Evolutionary conservation across 768 basidiomycete species (phyloP).

Genomic region (Suillus bovinus): DNA sequence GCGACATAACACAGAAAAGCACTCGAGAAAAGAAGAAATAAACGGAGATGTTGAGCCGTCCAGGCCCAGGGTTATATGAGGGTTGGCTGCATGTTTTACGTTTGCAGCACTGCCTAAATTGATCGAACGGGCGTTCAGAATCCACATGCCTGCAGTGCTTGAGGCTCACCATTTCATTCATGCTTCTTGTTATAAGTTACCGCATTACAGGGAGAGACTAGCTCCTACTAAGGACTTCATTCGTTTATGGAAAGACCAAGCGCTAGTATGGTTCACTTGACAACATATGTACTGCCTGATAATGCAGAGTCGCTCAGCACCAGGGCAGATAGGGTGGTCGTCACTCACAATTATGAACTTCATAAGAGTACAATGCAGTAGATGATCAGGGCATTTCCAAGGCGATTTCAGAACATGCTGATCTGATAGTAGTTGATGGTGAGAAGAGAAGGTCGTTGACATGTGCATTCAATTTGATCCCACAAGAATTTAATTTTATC

Average conservation of each 20-base stretch:
- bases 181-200: background rate
- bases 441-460: background rate
- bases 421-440: background rate
- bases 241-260: background rate
- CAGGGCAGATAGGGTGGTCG: background rate
- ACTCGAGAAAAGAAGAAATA: background rate
- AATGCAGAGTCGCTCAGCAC: background rate
- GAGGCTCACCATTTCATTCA: background rate
- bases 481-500: background rate
- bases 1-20: slow-evolving; percentile 10
- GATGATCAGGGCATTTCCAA: background rate
- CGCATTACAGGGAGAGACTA: background rate
- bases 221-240: background rate
- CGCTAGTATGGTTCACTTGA: background rate
- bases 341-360: background rate
- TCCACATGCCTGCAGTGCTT: background rate
- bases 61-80: background rate
- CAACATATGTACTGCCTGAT: background rate
- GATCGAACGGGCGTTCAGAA: background rate
- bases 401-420: background rate
- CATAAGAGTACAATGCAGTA: background rate
- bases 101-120: background rate
- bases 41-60: no score
- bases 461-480: no score
- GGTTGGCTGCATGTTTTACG: background rate